Percentiles rank a stretch among this genome's conserved stretches.
Conservation (phyloP, 345 rosid species). For the Mallotus nudiflorus region DNA sequence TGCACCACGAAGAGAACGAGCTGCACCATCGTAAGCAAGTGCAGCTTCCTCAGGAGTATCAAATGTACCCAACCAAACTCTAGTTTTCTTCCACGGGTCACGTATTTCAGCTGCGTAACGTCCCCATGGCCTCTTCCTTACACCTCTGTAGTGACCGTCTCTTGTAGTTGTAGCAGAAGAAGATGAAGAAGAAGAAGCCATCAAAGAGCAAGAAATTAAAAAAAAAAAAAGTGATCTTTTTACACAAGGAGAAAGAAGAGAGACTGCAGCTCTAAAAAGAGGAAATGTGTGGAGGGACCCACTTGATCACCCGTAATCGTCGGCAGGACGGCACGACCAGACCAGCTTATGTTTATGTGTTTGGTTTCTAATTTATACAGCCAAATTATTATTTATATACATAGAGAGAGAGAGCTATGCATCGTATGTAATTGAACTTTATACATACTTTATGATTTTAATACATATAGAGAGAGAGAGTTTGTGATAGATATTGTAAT, state of each 20-base stretch:
- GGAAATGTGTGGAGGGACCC: conserved; percentile 39
- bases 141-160: conserved; percentile 89
- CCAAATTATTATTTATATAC: too few species aligned
- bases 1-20: conserved; percentile 83
- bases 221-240: conserved; percentile 2
- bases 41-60: conserved; percentile 99
- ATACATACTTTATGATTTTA: too few species aligned
- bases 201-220: conserved; percentile 1
- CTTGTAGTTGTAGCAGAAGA: conserved; percentile 67
- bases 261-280: background rate
- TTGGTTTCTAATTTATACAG: too few species aligned
- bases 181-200: conserved; percentile 55
- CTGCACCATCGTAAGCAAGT: conserved; percentile 91
- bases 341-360: conserved; percentile 3
- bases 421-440: too few species aligned
- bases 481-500: too few species aligned
- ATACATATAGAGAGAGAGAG: too few species aligned
- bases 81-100: conserved; percentile 93
- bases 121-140: conserved; percentile 97
- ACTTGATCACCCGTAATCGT: conserved; percentile 66
- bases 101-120: conserved; percentile 97
- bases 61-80: conserved; percentile 96
- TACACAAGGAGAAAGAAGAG: background rate
- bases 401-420: too few species aligned
- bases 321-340: conserved; percentile 52